Base-by-base conservation (phyloP, 345 rosid species). In the Bretschneidera sinensis region DNA sequence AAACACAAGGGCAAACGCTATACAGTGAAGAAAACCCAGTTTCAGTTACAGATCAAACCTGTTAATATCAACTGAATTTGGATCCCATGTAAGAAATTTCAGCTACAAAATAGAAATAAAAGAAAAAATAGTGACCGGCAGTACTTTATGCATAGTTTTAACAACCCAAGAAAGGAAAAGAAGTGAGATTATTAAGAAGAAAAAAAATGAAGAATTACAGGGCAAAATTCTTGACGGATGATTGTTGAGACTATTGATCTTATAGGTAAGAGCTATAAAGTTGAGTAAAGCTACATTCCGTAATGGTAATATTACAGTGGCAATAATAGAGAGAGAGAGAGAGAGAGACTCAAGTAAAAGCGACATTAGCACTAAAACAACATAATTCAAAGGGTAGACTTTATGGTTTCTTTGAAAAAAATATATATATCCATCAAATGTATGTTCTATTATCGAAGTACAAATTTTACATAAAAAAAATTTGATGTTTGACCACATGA, bases 261-360 rank as follows among this genome's bases (percentile, higher is more conserved):
- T 39, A n/a, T n/a, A n/a, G n/a, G n/a, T n/a, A 39, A 13, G 1
- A 67, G 71, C 17, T 20, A 70, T 58, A 71, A 65, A 67, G 70
- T 65, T 51, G 51, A 67, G 70, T 54, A 80, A 70, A 58, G 84
- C 74, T 57, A 59, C 70, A 48, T 55, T 66, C 63, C 67, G 64
- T 58, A 69, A 71, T 70, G 62, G 69, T 58, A 76, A 62, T 23
- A 59, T 28, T 53, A 47, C 57, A 51, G 31, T 24, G 23, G 6
- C 6, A 49, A 54, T 19, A 8, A 3, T 24, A 52, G 48, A 28
- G n/a, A n/a, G n/a, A n/a, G n/a, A n/a, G n/a, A n/a, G n/a, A n/a
- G n/a, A n/a, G n/a, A n/a, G n/a, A 54, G 35, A 58, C 56, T 25
- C 48, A 54, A 70, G 62, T 53, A 34, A 60, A 39, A 54, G 66